phyloP scores from a whole-genome alignment of 2,329 filamentous ascomycete genomes.

The Tolypocladium amazonense region DNA sequence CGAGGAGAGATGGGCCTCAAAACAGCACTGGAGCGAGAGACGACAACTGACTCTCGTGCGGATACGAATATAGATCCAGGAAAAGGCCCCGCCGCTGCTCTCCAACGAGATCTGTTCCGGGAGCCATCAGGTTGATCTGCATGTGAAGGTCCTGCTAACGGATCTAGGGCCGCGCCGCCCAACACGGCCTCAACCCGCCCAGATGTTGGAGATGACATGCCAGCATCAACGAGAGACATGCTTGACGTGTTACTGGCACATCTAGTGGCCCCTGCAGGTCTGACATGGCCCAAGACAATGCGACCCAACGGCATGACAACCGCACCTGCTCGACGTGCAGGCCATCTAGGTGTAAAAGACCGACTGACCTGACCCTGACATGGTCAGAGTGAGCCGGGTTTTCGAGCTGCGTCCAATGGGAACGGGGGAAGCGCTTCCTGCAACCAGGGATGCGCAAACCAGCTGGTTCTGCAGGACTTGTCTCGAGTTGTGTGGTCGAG shows the following conservation, averaged over 20 bases:
- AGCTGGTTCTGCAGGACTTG: background rate
- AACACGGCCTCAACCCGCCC: background rate
- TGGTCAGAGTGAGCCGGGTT: background rate
- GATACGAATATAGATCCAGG: background rate
- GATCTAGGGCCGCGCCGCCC: background rate
- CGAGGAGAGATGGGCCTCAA: background rate
- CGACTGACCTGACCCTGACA: background rate
- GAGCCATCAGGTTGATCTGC: background rate
- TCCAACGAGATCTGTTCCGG: background rate
- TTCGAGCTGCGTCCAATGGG: background rate
- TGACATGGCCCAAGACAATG: background rate
- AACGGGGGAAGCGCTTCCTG: background rate
- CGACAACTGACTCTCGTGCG: background rate
- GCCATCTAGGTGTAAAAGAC: background rate
- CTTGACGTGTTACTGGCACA: background rate
- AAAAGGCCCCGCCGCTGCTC: background rate
- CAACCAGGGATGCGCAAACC: background rate
- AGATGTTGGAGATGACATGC: background rate
- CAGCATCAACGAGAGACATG: background rate
- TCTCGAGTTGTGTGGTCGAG: background rate
- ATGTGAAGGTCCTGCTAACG: background rate
- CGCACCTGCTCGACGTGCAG: background rate
- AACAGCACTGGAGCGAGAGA: background rate
- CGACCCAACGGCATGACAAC: background rate
- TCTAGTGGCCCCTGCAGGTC: background rate